These are phyloP conservation scores for Diaporthe ampelina DNA, from an alignment of 2,329 filamentous ascomycete species.

Conservation along the genomic window DNA sequence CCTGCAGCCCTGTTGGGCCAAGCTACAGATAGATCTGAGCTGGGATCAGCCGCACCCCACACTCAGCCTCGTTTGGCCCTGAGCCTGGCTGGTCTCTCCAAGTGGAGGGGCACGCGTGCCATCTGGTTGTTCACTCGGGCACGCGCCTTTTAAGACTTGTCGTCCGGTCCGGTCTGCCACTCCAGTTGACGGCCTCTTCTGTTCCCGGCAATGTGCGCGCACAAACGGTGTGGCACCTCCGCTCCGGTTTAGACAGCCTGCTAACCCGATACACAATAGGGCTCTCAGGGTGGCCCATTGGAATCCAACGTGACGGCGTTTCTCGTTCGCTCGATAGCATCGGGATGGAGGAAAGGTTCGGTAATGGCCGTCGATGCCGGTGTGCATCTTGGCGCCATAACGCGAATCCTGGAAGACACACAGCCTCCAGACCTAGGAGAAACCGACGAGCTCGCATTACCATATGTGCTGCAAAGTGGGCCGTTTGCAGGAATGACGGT, in stretches of 20 bases:
- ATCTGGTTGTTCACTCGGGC: slow-evolving; percentile 1
- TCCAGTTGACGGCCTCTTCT: slow-evolving; percentile 4
- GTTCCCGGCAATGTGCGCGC: slow-evolving; percentile 6
- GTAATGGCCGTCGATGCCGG: slow-evolving; percentile 95
- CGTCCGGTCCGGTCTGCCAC: not conserved
- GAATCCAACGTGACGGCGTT: slow-evolving; percentile 93
- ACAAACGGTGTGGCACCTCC: slow-evolving; percentile 23
- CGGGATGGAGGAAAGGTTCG: slow-evolving; percentile 85
- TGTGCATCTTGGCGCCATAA: slow-evolving; percentile 88
- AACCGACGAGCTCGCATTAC: slow-evolving; percentile 53
- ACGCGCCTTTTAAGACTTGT: not conserved
- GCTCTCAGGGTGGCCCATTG: slow-evolving; percentile 88
- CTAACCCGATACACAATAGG: slow-evolving; percentile 66
- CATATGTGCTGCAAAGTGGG: slow-evolving; percentile 72
- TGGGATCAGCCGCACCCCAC: slow-evolving; percentile 36
- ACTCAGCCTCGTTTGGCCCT: slow-evolving; percentile 35
- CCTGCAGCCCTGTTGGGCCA: slow-evolving; percentile 31
- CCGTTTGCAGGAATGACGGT: slow-evolving; percentile 86
- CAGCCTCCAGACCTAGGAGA: slow-evolving; percentile 55
- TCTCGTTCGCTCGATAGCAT: slow-evolving; percentile 84
- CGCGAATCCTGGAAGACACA: slow-evolving; percentile 78
- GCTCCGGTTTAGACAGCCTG: slow-evolving; percentile 38
- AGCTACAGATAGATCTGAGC: slow-evolving; percentile 37
- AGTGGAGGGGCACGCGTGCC: slow-evolving; percentile 27
- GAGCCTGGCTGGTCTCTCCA: slow-evolving; percentile 14